Percentiles rank a stretch among this genome's conserved stretches.
Conservation (phyloP, 176 grass and related monocot species). For the Carex cristatella region DNA sequence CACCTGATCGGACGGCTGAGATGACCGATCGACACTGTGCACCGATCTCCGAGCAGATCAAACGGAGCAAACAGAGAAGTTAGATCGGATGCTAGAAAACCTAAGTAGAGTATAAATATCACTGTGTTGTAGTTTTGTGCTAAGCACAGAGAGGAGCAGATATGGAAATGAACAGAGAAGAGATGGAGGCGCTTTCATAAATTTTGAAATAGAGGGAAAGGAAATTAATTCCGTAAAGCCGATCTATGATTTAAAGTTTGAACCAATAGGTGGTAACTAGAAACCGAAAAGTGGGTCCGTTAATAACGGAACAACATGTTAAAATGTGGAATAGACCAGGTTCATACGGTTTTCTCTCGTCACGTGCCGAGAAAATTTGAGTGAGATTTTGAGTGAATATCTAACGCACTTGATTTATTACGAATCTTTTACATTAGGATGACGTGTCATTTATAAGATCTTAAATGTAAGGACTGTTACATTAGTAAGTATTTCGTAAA, state of each 20-base stretch:
- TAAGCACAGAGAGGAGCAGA: neutral
- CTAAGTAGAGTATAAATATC: neutral
- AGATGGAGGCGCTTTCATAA: slow-evolving; percentile 19
- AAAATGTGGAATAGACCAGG: neutral
- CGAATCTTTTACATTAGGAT: neutral
- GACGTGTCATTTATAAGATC: neutral
- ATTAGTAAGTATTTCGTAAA: neutral
- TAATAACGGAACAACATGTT: neutral
- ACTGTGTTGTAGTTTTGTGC: neutral
- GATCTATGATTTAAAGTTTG: neutral
- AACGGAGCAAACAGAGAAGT: neutral
- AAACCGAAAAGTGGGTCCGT: too few species aligned
- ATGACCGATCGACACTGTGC: neutral
- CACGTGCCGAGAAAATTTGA: neutral
- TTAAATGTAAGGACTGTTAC: neutral
- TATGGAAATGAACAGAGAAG: neutral
- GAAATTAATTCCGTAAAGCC: neutral
- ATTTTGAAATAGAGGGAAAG: neutral
- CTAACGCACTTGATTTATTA: neutral
- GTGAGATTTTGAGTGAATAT: neutral
- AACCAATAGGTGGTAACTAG: neutral
- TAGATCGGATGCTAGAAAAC: neutral
- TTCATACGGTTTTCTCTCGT: neutral
- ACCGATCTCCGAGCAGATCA: neutral
- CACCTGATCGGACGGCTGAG: slow-evolving; percentile 22